Base-by-base conservation (phyloP, 202 grass and related monocot genomes). In the Saccharum hybrid region DNA sequence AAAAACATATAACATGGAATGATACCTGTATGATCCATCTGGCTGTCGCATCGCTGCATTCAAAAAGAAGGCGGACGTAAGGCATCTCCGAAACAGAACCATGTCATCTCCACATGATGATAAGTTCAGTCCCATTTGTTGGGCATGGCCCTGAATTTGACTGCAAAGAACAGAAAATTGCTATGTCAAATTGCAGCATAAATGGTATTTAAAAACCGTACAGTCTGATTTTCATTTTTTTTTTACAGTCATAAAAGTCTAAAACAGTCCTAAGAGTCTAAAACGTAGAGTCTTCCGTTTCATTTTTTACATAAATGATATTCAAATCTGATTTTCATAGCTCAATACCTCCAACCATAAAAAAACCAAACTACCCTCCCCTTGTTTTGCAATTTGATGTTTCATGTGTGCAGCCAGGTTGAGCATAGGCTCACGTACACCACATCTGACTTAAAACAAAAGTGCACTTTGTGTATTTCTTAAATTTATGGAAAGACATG, bases 51-150 rank as follows among this genome's bases (percentile, higher is more conserved):
- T 82, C 16, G 89, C 95, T 11, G 90, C 90, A 85, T 98, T 95
- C 61, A 98, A 70, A 85, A 95, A 98, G 88, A 95, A 98, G 11
- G 92, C 75, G 18, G 92, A 81, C 0, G 92, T 88, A 52, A 98
- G 89, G 71, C 92, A 95, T 87, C 96, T 93, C 52, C 91, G 86
- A 61, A 98, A 90, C 11, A 86, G 81, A 83, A 82, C 76, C 90
- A 87, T 93, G 83, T 98, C 92, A 31, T 98, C 89, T 37, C 90
- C 92, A 83, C 89, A 98, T 2, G 96, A 95, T 38, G 87, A 93
- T 28, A 83, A 33, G 68, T 48, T 81, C 14, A 91, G 76, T 9
- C 92, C 95, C 95, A 98, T 98, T 63, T 94, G 88, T 71, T 90
- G 81, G 45, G 82, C 87, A 82, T 93, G 92, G 21, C 90, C 92